These are phyloP conservation scores for Aegle marmelos DNA, from an alignment of 345 rosid species.

Conservation along the genomic window DNA sequence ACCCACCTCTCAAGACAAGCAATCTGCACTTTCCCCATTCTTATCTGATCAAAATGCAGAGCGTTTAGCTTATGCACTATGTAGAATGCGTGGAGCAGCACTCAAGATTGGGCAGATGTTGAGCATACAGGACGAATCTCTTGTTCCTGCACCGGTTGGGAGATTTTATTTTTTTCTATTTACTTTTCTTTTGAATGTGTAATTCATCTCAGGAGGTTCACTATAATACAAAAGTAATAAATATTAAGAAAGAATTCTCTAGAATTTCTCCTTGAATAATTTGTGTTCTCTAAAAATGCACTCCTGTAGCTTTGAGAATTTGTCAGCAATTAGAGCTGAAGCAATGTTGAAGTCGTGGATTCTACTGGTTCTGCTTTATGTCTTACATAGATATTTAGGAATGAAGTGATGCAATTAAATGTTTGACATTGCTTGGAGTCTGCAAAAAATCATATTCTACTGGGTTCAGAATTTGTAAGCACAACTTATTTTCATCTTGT, in stretches of 20 bases:
- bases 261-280: background rate
- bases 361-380: background rate
- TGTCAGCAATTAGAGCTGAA: background rate
- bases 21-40: constrained; percentile 67
- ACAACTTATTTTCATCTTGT: background rate
- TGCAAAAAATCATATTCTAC: background rate
- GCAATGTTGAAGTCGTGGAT: background rate
- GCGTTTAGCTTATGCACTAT: constrained; percentile 82
- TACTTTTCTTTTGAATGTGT: background rate
- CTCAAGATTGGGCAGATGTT: constrained; percentile 96
- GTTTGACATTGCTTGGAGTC: background rate
- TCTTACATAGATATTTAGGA: background rate
- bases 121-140: constrained; percentile 96
- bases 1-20: constrained; percentile 45
- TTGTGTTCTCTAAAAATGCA: background rate
- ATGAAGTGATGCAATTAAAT: background rate
- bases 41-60: constrained; percentile 89
- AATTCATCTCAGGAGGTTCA: background rate
- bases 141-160: constrained; percentile 94
- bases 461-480: background rate
- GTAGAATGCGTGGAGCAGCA: constrained; percentile 99
- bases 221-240: background rate
- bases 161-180: background rate
- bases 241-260: background rate
- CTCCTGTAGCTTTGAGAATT: background rate